phyloP scores from a whole-genome alignment of 345 rosid genomes.

The Eucalyptus coolabah region DNA sequence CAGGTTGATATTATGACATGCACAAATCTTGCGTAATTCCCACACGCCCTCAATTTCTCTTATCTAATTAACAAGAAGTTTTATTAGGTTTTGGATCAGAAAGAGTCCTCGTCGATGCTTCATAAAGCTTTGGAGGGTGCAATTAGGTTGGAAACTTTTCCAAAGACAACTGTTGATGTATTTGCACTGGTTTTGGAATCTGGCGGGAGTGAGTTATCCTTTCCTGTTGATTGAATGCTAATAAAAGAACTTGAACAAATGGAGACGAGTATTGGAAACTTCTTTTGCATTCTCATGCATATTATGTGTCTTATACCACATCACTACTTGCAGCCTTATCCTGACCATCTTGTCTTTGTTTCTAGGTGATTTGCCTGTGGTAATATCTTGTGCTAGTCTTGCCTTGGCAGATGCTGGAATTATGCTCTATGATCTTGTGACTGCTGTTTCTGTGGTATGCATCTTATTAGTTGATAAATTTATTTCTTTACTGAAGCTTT shows the following conservation, averaged over 20 bases:
- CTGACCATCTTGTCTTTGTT: background rate
- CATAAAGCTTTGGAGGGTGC: slow-evolving; percentile 92
- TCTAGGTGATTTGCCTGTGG: slow-evolving; percentile 88
- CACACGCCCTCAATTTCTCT: background rate
- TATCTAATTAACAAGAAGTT: background rate
- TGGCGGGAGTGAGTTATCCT: slow-evolving; percentile 76
- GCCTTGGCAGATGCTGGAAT: slow-evolving; percentile 97
- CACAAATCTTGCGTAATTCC: background rate
- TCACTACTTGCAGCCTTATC: background rate
- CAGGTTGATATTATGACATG: slow-evolving; percentile 33
- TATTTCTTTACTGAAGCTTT: background rate
- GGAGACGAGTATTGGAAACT: background rate
- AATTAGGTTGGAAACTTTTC: slow-evolving; percentile 73
- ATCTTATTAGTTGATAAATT: background rate
- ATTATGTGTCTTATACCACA: background rate
- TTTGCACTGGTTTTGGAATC: slow-evolving; percentile 94
- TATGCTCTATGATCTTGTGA: slow-evolving; percentile 90
- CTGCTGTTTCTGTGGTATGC: slow-evolving; percentile 88
- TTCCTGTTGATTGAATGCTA: background rate
- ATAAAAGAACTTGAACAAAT: background rate
- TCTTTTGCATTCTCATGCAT: background rate
- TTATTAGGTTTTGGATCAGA: slow-evolving; percentile 63
- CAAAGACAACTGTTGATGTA: slow-evolving; percentile 92
- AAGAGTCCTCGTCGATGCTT: slow-evolving; percentile 80
- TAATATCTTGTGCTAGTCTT: slow-evolving; percentile 91